Conservation (phyloP, 805 yeast species). For the Lipomyces yamadae region DNA sequence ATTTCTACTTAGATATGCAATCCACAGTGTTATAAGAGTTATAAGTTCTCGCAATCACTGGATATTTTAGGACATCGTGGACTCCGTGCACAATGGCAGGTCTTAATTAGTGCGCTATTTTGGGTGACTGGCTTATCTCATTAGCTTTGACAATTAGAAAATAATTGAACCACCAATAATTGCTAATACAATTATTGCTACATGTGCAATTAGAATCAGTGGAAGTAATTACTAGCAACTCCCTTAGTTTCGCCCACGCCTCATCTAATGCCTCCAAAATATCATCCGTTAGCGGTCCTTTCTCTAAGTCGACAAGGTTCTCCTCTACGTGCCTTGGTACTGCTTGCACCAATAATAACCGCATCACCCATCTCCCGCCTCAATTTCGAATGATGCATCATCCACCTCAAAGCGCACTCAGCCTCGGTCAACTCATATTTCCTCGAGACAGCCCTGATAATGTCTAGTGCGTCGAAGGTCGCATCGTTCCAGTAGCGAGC, state of each 20-base stretch:
- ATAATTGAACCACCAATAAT: too few relatives aligned
- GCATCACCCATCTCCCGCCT: slow-evolving; percentile 6
- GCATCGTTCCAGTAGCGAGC: slow-evolving; percentile 13
- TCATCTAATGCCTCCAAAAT: slow-evolving; percentile 36
- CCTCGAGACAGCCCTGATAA: background rate
- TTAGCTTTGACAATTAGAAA: too few relatives aligned
- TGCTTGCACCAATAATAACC: slow-evolving; percentile 7
- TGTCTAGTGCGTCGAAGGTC: slow-evolving; percentile 1
- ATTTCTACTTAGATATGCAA: too few relatives aligned
- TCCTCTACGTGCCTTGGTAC: slow-evolving; percentile 1
- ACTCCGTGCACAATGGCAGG: too few relatives aligned
- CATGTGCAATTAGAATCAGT: background rate
- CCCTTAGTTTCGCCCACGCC: slow-evolving; percentile 38
- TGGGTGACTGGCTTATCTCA: too few relatives aligned
- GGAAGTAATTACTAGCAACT: slow-evolving; percentile 13
- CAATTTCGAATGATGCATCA: slow-evolving; percentile 4
- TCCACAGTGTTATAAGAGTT: too few relatives aligned
- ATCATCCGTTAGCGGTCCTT: slow-evolving; percentile 38
- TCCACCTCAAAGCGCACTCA: slow-evolving; percentile 6
- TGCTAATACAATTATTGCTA: too few relatives aligned
- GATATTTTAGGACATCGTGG: too few relatives aligned
- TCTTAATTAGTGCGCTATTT: too few relatives aligned
- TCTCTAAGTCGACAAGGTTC: slow-evolving; percentile 24
- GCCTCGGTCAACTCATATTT: background rate
- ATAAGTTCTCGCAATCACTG: too few relatives aligned